Base-by-base conservation (phyloP, 495 filamentous ascomycete genomes). In the Ramalina intermedia region DNA sequence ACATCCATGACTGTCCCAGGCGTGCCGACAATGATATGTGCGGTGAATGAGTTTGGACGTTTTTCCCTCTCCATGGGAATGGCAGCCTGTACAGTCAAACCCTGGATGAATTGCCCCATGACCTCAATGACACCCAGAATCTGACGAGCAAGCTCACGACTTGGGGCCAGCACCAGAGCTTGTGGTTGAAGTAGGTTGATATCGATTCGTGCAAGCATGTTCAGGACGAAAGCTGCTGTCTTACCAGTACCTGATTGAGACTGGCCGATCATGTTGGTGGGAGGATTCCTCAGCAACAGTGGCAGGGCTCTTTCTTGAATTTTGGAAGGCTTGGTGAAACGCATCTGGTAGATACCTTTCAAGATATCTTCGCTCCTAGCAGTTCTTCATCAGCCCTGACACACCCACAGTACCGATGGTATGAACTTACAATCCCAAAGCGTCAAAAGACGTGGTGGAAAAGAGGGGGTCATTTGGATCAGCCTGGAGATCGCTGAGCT, bases 211-310 rank as follows among this genome's bases (percentile, higher is more conserved):
- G 81, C 80, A 17, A 99, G 74, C 46, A 95, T 84, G 38, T 91
- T 96, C 47, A 94, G 76, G 21, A 87, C 80, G 63, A 96, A 99
- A 27, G 93, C 93, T 27, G 91, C 93, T 9, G 93, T 99, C 69
- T 99, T 99, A 50, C 93, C 93, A 13, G 93, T 99, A 52, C 93
- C 93, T 4, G 93, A 98, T 66, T 99, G 93, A 24, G 91, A 96
- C 62, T 99, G 93, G 18, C 87, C 91, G 51, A 99, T 90, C 71
- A 96, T 81, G 64, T 96, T 96, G 38, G 69, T 74, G 0, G 90
- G 84, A 14, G 89, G 89, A 56, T 94, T 75, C 53, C 68, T 59
- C 52, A 98, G 73, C 49, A 98, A 80, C 17, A 98, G 73, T 16
- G 91, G 93, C 3, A 98, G 72, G 2, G 90, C 90, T 47, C 78